Evolutionary conservation across 2,329 filamentous ascomycete species (phyloP), one percentile per base, ranked within the genome.

Genomic region (Albophoma yamanashiensis): DNA sequence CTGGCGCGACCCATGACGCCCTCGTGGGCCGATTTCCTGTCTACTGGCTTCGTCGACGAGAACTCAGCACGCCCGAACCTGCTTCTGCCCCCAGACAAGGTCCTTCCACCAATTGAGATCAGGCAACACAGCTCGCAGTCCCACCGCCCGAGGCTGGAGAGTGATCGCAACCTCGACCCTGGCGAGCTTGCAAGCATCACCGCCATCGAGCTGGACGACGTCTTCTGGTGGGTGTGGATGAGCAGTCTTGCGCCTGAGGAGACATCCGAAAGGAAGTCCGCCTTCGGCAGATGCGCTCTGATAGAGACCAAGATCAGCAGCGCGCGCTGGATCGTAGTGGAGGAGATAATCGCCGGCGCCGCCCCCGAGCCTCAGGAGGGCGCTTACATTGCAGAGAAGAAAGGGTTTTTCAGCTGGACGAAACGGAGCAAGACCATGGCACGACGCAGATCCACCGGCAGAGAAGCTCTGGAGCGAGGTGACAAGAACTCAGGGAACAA

Each of bases 211-310:
- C 80, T 99, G 6, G 94, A 99, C 67, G 93, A 97, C 71, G 89
- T 92, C 1, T 99, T 99, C 73, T 99, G 94, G 94, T 97, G 94
- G 93, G 94, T 97, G 4, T 99, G 94, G 94, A 97, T 99, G 82
- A 95, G 86, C 67, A 97, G 93, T 79, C 78, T 99, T 68, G 92
- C 93, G 1, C 89, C 87, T 0, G 94, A 99, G 69, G 94, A 99
- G 75, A 89, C 92, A 0, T 75, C 86, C 0, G 82, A 88, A 55
- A 86, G 94, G 62, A 99, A 99, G 72, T 88, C 92, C 7, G 91
- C 92, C 0, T 99, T 99, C 71, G 94, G 94, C 43, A 84, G 94
- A 64, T 99, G 94, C 69, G 91, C 94, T 25, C 82, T 99, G 45
- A 83, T 97, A 55, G 94, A 99, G 73, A 97, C 94, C 0, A 80